Evolutionary conservation across 2,329 filamentous ascomycete species (phyloP), one percentile per base, ranked within the genome.

Genomic region (Xylaria sp.): DNA sequence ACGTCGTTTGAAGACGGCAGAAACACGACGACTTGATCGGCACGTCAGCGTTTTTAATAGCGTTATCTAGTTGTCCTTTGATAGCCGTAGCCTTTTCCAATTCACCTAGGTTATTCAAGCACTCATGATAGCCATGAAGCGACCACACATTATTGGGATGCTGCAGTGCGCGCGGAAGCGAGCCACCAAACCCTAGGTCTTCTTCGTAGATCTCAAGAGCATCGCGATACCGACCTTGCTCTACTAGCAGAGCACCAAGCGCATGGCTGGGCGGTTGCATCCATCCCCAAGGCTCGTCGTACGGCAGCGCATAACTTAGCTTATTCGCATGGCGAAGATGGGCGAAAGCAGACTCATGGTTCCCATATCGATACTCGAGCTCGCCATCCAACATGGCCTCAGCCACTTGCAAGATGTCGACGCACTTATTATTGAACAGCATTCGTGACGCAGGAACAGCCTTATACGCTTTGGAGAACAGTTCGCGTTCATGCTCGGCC

Each of bases 281-380:
- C 89, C 90, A 92, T 0, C 88, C 88, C 89, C 89, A 92, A 0
- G 90, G 90, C 72, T 93, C 90, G 51, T 89, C 87, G 64, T 91
- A 92, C 0, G 86, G 86, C 28, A 92, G 79, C 0, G 73, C 75
- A 69, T 91, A 89, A 65, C 91, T 88, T 2, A 84, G 79, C 1
- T 76, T 71, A 21, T 91, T 85, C 0, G 89, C 83, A 11, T 78
- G 78, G 1, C 83, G 81, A 2, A 93, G 78, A 54, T 85, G 80
- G 2, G 76, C 70, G 70, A 91, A 92, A 0, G 89, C 90, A 0
- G 72, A 50, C 0, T 86, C 82, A 56, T 83, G 82, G 53, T 89
- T 83, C 0, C 82, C 83, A 2, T 79, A 79, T 1, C 91, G 87
- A 69, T 93, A 94, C 56, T 88, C 87, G 6, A 94, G 75, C 71